phyloP scores from a whole-genome alignment of 1,139 yeast genomes.

The Saccharomyces pastorianus region DNA sequence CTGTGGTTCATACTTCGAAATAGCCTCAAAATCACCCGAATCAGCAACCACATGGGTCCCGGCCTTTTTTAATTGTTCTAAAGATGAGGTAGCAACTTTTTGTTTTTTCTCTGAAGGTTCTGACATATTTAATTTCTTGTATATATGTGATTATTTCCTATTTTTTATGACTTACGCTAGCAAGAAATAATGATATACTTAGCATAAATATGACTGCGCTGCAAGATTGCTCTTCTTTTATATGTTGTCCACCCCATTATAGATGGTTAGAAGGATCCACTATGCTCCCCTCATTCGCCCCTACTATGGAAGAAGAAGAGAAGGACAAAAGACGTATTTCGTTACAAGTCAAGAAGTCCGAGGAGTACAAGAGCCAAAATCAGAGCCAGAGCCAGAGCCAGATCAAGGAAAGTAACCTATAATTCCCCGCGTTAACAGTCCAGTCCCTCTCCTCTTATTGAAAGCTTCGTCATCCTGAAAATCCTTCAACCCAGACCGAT shows the following conservation, averaged over 20 bases:
- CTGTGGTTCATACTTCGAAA: conserved; percentile 96
- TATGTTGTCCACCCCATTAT: neutral
- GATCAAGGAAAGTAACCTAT: neutral
- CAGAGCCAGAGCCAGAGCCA: too few species aligned
- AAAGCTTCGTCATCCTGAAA: neutral
- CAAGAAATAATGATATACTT: neutral
- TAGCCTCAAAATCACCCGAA: conserved; percentile 96
- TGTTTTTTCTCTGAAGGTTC: conserved; percentile 25
- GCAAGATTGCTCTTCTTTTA: neutral
- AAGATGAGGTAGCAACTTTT: conserved; percentile 50
- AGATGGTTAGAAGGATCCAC: neutral
- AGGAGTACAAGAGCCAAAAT: neutral
- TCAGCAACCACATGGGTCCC: conserved; percentile 96
- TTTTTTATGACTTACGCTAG: neutral
- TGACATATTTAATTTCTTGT: conserved; percentile 14
- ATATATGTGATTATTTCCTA: neutral
- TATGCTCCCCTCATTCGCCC: neutral
- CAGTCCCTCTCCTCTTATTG: neutral
- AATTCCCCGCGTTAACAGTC: neutral
- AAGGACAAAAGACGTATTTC: neutral
- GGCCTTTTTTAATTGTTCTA: conserved; percentile 81
- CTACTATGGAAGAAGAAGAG: neutral
- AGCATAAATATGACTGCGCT: neutral
- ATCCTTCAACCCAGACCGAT: conserved; percentile 1
- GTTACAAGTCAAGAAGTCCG: neutral